phyloP scores from a whole-genome alignment of 2,329 filamentous ascomycete genomes.

The Sporothrix mexicana region DNA sequence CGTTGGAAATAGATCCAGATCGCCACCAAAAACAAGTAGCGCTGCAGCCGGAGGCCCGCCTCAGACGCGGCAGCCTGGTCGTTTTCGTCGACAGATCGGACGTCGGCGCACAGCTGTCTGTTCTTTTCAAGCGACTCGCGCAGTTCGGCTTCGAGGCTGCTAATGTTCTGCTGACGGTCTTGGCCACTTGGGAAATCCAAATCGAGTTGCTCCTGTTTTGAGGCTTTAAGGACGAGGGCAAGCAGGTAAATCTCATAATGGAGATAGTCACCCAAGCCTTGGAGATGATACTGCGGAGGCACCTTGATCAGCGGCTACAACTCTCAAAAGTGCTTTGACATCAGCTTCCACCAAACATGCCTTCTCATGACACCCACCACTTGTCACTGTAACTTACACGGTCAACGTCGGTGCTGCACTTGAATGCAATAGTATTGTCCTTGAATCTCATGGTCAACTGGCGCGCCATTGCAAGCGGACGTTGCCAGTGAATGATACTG shows the following conservation, averaged over 20 bases:
- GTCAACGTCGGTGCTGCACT: neutral
- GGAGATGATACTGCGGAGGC: neutral
- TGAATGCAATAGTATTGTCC: neutral
- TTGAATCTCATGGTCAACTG: conserved; percentile 25
- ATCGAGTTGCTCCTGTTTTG: neutral
- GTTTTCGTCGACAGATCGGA: neutral
- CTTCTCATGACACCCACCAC: too few relatives aligned
- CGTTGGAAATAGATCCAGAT: conserved; percentile 36
- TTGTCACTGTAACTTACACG: conserved; percentile 11
- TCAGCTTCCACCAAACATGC: too few relatives aligned
- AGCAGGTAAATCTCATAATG: conserved; percentile 31
- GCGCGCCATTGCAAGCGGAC: conserved; percentile 24
- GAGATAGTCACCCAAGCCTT: conserved; percentile 20
- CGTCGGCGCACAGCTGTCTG: neutral
- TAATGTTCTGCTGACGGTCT: neutral
- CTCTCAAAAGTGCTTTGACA: too few relatives aligned
- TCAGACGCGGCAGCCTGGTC: neutral
- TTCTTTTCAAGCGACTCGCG: neutral
- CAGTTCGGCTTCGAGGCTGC: conserved; percentile 14
- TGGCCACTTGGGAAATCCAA: neutral
- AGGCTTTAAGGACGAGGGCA: conserved; percentile 1
- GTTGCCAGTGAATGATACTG: conserved; percentile 40
- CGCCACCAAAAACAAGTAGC: conserved; percentile 28
- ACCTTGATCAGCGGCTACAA: neutral
- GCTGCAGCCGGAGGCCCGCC: conserved; percentile 26